phyloP scores from a whole-genome alignment of 129 eudicot genomes.

The Escallonia rubra region DNA sequence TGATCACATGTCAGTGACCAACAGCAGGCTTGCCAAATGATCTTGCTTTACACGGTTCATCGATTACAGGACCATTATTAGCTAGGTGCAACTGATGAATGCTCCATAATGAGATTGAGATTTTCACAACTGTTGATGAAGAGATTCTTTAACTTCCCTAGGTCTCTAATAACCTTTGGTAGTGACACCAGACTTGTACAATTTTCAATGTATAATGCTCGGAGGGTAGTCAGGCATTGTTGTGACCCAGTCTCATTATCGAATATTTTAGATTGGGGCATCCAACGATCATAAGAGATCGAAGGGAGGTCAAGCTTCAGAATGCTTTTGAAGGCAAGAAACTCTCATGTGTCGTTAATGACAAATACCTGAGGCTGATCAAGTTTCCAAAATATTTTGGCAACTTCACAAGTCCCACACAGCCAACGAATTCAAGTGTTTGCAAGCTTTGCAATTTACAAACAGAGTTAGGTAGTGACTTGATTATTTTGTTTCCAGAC shows the following conservation, averaged over 20 bases:
- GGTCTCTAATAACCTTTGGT: background rate
- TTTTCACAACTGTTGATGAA: background rate
- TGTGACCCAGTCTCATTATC: background rate
- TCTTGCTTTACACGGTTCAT: too few relatives aligned
- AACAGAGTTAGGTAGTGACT: too few relatives aligned
- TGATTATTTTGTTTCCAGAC: background rate
- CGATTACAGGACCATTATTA: too few relatives aligned
- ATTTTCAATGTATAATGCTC: background rate
- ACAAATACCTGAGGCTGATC: background rate
- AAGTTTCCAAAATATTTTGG: background rate
- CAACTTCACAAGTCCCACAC: background rate
- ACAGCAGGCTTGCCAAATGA: too few relatives aligned
- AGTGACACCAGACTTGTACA: background rate
- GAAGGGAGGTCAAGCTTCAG: background rate
- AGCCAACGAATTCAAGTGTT: background rate
- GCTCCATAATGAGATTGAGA: background rate
- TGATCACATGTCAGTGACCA: too few relatives aligned
- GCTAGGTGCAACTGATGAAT: too few relatives aligned
- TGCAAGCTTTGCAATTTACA: background rate
- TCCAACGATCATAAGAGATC: background rate
- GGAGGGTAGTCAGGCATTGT: background rate
- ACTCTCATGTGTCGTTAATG: background rate
- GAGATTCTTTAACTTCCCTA: background rate
- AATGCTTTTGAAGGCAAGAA: background rate
- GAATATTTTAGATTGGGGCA: background rate